A percentile compares a stretch with the other conserved stretches of the same genome.
Evolutionary conservation across 1,284 basidiomycete species (phyloP).

Genomic region (Melampsora occidentalis): DNA sequence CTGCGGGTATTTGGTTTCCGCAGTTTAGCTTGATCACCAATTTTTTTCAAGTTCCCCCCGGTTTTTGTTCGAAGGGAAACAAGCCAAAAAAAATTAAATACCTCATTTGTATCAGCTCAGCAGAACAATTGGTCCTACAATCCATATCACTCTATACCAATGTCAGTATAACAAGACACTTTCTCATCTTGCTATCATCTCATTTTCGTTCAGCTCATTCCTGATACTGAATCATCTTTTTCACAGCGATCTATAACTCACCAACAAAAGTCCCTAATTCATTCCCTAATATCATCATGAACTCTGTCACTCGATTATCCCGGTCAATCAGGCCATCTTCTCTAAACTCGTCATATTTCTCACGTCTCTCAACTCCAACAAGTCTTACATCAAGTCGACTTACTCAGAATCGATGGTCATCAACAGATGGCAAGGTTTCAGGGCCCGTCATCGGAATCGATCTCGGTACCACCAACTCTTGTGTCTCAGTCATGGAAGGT

Average conservation of each 20-base stretch:
- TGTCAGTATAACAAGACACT: too few species aligned
- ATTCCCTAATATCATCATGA: constrained; percentile 19
- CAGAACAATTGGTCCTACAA: too few species aligned
- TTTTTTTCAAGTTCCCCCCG: not conserved
- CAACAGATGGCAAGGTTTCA: constrained; percentile 54
- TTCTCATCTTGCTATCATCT: not conserved
- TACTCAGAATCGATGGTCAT: constrained; percentile 28
- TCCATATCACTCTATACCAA: too few species aligned
- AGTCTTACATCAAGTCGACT: constrained; percentile 6
- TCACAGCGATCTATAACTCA: too few species aligned
- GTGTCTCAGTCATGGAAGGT: constrained; percentile 93
- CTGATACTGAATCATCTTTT: too few species aligned
- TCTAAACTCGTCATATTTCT: constrained; percentile 12
- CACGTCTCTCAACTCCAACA: constrained; percentile 3
- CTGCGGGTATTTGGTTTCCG: not conserved
- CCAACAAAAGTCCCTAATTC: too few species aligned
- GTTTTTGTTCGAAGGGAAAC: not conserved
- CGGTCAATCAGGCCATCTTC: constrained; percentile 24
- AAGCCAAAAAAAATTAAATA: too few species aligned
- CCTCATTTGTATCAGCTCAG: too few species aligned
- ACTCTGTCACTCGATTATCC: constrained; percentile 26
- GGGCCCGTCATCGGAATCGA: constrained; percentile 60
- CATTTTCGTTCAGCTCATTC: not conserved
- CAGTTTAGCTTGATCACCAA: not conserved
- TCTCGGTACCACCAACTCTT: constrained; percentile 69